Evolutionary conservation across 805 yeast species (phyloP), one percentile per base, ranked within the genome.

Genomic region (Yarrowia keelungensis): DNA sequence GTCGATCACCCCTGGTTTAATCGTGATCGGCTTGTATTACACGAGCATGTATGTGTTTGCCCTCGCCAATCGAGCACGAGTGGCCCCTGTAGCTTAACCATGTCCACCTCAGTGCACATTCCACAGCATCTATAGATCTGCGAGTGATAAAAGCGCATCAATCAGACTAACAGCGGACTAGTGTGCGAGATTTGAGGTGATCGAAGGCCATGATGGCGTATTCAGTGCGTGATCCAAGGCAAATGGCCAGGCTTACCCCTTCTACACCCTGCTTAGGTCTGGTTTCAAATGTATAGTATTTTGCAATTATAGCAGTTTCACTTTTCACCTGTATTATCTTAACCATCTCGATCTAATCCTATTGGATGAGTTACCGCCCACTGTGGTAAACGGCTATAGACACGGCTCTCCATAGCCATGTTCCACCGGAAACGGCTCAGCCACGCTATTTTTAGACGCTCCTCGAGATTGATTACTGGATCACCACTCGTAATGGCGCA

Each of bases 71-170:
- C 32, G 32, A 26, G 32, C 32, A 26, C 32, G 32, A 16, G 56
- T 51, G 56, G 56, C 56, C 42, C 56, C 56, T 36, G 35, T 50
- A 50, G 41, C 15, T 50, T 35, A 50, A 50, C 54, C 54, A 35
- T 50, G 32, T 26, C 32, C 32, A 26, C 4, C 38, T 45, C 14
- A 3, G 49, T 45, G 1, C 32, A 51, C 56, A 51, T 35, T 51
- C 42, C 56, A 35, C 26, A n/a, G 41, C 42, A 35, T 51, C 56
- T 51, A 50, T 50, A 50, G 41, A 50, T 50, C 54, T 16, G 49
- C 49, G 26, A 16, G 46, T 42, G 16, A 8, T 41, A 38, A 10
- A 10, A 9, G 39, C 39, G 39, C 10, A 38, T 38, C 39, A 38
- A 38, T 5, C 39, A 11, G 39, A 3, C 39, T 38, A 38, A 38